Percentiles rank a stretch among this genome's conserved stretches.
Conservation (phyloP, 352 stramenopile genomes). For the Elongisporangium senticosum region DNA sequence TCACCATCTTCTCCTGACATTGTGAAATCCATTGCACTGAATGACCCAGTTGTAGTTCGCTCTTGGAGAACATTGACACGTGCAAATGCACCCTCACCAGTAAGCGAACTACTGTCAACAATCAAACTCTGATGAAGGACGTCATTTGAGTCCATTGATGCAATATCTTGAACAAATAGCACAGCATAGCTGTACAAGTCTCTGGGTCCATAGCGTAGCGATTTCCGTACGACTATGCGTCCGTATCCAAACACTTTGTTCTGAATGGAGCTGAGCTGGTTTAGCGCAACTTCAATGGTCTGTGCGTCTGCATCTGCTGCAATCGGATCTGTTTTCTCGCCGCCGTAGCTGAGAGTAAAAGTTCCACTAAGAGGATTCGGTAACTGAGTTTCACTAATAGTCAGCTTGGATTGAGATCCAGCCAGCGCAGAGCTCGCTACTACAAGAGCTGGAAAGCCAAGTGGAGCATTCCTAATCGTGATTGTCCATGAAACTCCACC, state of each 20-base stretch:
- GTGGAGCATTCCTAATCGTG: constrained; percentile 20
- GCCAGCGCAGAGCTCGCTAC: constrained; percentile 5
- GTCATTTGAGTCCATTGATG: background rate
- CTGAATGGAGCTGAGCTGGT: constrained; percentile 3
- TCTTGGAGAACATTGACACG: constrained; percentile 2
- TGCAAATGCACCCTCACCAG: constrained; percentile 11
- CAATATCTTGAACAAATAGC: constrained; percentile 10
- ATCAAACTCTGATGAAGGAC: background rate
- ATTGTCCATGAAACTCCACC: constrained; percentile 17
- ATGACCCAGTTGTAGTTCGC: constrained; percentile 3
- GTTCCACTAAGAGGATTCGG: constrained; percentile 17
- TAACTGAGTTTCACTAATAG: background rate
- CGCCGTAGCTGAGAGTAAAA: constrained; percentile 14
- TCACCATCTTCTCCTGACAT: background rate
- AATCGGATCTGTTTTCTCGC: constrained; percentile 1
- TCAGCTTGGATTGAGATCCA: constrained; percentile 5
- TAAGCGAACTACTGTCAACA: constrained; percentile 5
- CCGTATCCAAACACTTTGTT: constrained; percentile 1
- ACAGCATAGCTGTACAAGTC: constrained; percentile 9
- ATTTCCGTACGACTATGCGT: constrained; percentile 9
- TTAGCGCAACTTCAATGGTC: constrained; percentile 7
- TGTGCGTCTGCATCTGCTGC: constrained; percentile 4
- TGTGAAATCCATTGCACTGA: constrained; percentile 3
- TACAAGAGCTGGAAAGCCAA: constrained; percentile 19
- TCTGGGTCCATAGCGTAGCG: constrained; percentile 1